A percentile compares a stretch with the other conserved stretches of the same genome.
phyloP scores from a whole-genome alignment of 352 stramenopile species.

The Phytophthora sp. region DNA sequence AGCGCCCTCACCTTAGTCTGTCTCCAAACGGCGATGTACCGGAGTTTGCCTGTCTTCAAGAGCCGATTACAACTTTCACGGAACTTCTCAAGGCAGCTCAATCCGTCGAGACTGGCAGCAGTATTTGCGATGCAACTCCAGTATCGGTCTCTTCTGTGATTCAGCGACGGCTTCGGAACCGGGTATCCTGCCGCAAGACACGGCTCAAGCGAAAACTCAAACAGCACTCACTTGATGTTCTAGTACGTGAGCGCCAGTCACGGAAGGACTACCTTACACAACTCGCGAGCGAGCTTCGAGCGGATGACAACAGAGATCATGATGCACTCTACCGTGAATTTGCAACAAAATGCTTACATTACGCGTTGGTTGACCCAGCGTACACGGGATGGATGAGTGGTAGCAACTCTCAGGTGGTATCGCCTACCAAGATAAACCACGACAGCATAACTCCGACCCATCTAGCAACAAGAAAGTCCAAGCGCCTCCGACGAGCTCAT shows the following conservation, averaged over 20 bases:
- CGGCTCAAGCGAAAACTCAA: conserved; percentile 53
- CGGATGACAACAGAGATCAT: not conserved
- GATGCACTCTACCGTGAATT: conserved; percentile 34
- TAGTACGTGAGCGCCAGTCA: conserved; percentile 33
- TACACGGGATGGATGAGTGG: conserved; percentile 23
- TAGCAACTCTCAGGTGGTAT: not conserved
- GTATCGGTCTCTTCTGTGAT: conserved; percentile 2
- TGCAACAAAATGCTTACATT: conserved; percentile 37
- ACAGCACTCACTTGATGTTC: conserved; percentile 28
- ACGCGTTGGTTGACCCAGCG: conserved; percentile 40
- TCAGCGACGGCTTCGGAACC: conserved; percentile 46
- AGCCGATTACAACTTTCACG: conserved; percentile 29
- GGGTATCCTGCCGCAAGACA: conserved; percentile 53
- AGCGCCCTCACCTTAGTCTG: conserved; percentile 15
- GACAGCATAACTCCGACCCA: not conserved
- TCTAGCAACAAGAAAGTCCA: conserved; percentile 3
- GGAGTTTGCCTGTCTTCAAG: not conserved
- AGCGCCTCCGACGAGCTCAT: conserved; percentile 11
- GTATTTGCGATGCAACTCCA: not conserved
- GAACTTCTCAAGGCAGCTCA: conserved; percentile 29
- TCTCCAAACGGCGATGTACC: not conserved
- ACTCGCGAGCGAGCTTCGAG: conserved; percentile 24
- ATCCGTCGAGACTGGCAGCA: conserved; percentile 6
- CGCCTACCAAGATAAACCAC: not conserved
- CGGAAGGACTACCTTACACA: conserved; percentile 42